Evolutionary conservation across 108 stramenopile species (phyloP).

Genomic region (Pseudonitzschia multistriata): DNA sequence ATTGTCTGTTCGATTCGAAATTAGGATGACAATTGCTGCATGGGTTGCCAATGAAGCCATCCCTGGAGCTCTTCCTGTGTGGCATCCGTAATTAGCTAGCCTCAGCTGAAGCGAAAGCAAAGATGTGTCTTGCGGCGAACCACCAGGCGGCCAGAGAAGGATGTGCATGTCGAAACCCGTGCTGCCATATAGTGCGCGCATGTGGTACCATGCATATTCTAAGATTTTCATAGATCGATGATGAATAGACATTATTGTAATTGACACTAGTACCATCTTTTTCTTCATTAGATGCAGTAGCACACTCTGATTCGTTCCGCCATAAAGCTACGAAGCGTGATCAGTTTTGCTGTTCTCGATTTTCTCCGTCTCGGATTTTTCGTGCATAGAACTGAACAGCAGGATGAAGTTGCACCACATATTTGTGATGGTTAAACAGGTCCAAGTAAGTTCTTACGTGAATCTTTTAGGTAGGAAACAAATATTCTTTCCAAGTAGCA

Average conservation of each 20-base stretch:
- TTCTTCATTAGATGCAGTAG: neutral
- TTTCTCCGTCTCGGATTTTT: too few species aligned
- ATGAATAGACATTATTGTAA: neutral
- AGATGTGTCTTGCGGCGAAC: neutral
- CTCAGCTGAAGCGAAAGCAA: neutral
- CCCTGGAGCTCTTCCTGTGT: slow-evolving; percentile 67
- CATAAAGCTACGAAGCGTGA: too few species aligned
- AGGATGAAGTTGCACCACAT: too few species aligned
- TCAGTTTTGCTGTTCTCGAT: too few species aligned
- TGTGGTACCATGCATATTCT: neutral
- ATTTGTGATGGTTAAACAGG: too few species aligned
- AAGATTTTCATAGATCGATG: neutral
- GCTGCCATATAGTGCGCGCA: neutral
- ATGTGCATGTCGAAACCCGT: neutral
- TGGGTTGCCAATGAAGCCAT: slow-evolving; percentile 72
- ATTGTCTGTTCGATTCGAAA: neutral
- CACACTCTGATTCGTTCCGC: too few species aligned
- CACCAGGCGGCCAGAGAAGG: neutral
- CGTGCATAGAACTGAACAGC: too few species aligned
- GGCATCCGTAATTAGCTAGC: slow-evolving; percentile 56
- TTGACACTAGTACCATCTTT: neutral
- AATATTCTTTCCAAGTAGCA: too few species aligned
- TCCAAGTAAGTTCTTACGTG: too few species aligned
- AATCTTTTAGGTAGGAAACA: too few species aligned
- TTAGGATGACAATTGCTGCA: slow-evolving; percentile 69